Evolutionary conservation across 495 filamentous ascomycete species (phyloP).

Genomic region (Rhypophila decipiens): DNA sequence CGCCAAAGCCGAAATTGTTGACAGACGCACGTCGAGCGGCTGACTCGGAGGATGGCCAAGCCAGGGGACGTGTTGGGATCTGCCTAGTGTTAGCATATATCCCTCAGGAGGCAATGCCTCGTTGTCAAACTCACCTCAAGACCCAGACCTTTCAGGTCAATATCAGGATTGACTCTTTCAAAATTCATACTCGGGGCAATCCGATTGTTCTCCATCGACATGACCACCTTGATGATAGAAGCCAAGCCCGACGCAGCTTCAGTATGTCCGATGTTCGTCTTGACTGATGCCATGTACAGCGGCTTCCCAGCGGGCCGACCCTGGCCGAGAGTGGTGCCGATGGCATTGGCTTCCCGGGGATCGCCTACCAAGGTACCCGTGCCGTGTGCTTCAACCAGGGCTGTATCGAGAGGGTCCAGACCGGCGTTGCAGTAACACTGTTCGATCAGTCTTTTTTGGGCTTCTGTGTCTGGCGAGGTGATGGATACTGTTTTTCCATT

Average conservation of each 20-base stretch:
- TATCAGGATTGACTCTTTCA: slow-evolving; percentile 30
- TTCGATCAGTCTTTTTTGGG: slow-evolving; percentile 38
- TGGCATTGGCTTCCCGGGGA: slow-evolving; percentile 36
- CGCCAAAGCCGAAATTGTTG: slow-evolving; percentile 39
- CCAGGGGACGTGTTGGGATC: not conserved
- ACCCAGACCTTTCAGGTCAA: slow-evolving; percentile 36
- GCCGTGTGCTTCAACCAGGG: slow-evolving; percentile 24
- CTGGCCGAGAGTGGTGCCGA: slow-evolving; percentile 38
- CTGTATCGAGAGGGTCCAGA: slow-evolving; percentile 22
- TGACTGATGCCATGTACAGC: slow-evolving; percentile 39
- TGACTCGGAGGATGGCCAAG: not conserved
- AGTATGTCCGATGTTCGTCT: slow-evolving; percentile 51
- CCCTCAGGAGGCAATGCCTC: not conserved
- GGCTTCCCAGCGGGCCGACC: not conserved
- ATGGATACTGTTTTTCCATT: slow-evolving; percentile 47
- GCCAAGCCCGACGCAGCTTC: slow-evolving; percentile 49
- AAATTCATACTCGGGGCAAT: slow-evolving; percentile 37
- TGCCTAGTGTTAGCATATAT: too few species aligned
- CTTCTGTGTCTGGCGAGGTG: slow-evolving; percentile 37
- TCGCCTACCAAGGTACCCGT: slow-evolving; percentile 33
- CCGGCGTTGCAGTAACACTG: slow-evolving; percentile 29
- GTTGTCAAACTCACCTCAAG: not conserved
- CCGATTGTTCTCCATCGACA: slow-evolving; percentile 46
- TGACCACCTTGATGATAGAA: slow-evolving; percentile 46
- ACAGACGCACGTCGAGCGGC: slow-evolving; percentile 14